Conservation (phyloP, 306 rosid genomes). For the Rosa chinensis region DNA sequence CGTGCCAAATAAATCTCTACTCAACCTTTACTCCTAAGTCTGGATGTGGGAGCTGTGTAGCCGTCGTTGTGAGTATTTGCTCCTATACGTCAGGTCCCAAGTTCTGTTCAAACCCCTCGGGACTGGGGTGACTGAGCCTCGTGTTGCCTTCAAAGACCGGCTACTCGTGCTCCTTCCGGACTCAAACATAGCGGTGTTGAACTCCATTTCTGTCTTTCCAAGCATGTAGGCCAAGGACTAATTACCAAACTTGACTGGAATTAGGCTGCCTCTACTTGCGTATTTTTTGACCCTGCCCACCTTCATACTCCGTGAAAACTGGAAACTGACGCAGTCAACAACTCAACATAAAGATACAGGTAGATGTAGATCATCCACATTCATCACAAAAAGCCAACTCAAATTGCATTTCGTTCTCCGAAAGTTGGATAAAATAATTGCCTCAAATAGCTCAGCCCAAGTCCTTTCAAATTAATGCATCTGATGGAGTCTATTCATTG, state of each 20-base stretch:
- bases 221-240: not conserved
- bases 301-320: not conserved
- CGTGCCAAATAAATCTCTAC: not conserved
- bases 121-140: not conserved
- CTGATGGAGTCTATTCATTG: slow-evolving; percentile 13
- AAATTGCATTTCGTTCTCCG: not conserved
- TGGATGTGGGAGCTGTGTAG: not conserved
- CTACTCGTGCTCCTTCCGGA: not conserved
- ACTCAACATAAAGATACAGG: not conserved
- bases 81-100: not conserved
- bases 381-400: slow-evolving; percentile 1
- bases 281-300: not conserved
- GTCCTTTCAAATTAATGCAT: not conserved
- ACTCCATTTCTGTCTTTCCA: not conserved
- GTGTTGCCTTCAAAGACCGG: not conserved
- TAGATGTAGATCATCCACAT: not conserved
- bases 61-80: not conserved
- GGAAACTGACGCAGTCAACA: not conserved
- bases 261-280: not conserved
- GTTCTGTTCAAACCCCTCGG: not conserved
- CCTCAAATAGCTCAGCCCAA: not conserved
- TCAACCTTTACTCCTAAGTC: not conserved
- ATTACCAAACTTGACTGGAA: slow-evolving; percentile 3
- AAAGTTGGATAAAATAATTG: not conserved
- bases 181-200: not conserved